These are phyloP conservation scores for Umbilicus rupestris DNA, from an alignment of 164 flowering plant genomes.

Conservation along the genomic window DNA sequence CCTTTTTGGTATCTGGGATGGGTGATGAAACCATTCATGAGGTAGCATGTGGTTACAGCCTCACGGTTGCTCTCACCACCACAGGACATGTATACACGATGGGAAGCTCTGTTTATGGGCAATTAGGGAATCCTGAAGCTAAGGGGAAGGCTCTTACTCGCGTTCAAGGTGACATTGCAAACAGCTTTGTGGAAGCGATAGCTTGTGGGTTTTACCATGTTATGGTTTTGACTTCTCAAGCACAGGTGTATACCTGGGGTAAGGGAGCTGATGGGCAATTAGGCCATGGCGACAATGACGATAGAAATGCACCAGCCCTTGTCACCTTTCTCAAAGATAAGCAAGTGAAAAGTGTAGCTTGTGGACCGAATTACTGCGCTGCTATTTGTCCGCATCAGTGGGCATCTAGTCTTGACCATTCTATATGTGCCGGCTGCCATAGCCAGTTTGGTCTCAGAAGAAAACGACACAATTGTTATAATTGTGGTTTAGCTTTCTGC, in stretches of 20 bases:
- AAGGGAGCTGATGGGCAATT: conserved; percentile 83
- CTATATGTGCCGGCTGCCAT: conserved; percentile 71
- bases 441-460: conserved; percentile 68
- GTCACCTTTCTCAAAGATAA: conserved; percentile 64
- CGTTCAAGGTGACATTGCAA: conserved; percentile 43
- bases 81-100: conserved; percentile 71
- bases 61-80: conserved; percentile 69
- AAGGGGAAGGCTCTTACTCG: conserved; percentile 53
- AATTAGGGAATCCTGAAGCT: conserved; percentile 53
- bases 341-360: conserved; percentile 67
- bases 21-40: conserved; percentile 38
- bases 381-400: conserved; percentile 72
- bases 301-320: conserved; percentile 57
- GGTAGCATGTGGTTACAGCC: conserved; percentile 72
- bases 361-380: conserved; percentile 86
- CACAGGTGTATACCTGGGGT: conserved; percentile 93
- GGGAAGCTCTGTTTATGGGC: conserved; percentile 74
- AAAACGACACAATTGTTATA: conserved; percentile 92
- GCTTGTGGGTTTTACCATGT: conserved; percentile 85
- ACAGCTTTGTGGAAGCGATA: conserved; percentile 59
- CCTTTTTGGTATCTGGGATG: conserved; percentile 49
- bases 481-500: conserved; percentile 92
- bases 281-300: conserved; percentile 76
- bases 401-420: conserved; percentile 58
- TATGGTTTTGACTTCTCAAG: conserved; percentile 71